Evolutionary conservation across 2,329 filamentous ascomycete genomes (phyloP), one percentile per base, ranked within the genome.

Genomic region (Macrophomina pseudophaseolina): DNA sequence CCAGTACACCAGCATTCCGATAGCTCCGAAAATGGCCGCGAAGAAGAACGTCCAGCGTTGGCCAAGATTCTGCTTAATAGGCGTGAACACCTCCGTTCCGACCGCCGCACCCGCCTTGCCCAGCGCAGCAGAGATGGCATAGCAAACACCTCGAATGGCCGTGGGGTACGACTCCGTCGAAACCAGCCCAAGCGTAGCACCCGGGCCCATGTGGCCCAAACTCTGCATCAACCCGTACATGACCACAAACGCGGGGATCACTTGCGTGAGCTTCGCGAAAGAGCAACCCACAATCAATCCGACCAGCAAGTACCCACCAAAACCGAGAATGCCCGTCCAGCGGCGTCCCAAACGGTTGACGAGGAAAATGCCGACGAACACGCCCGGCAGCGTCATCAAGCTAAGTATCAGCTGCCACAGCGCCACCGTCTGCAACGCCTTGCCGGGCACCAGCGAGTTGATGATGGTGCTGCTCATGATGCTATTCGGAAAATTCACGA

Each of bases 41-140:
- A 85, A 81, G 67, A 85, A 84, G 58, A 85, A 85, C 0, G 83
- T 85, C 81, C 81, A 84, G 40, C 76, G 76, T 70, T 84, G 82
- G 0, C 83, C 82, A 0, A 84, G 73, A 46, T 80, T 72, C 5
- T 72, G 73, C 64, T 83, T 76, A 33, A 84, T 83, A 0, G 82
- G 83, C 4, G 78, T 82, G 60, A 85, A 85, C 0, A 81, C 83
- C 65, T 85, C 79, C 1, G 82, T 85, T 0, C 84, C 84, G 4
- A 86, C 70, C 0, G 84, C 84, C 0, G 83, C 84, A 0, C 84
- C 84, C 0, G 82, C 78, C 68, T 86, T 86, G 1, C 84, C 84
- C 33, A 85, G 70, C 0, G 83, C 84, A 0, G 84, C 83, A 2
- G 81, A 81, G n/a, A 85, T 70, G 0, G 83, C 84, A 63, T 85